A percentile compares a stretch with the other conserved stretches of the same genome.
phyloP scores from a whole-genome alignment of 352 stramenopile genomes.

The Phytophthora rubi region DNA sequence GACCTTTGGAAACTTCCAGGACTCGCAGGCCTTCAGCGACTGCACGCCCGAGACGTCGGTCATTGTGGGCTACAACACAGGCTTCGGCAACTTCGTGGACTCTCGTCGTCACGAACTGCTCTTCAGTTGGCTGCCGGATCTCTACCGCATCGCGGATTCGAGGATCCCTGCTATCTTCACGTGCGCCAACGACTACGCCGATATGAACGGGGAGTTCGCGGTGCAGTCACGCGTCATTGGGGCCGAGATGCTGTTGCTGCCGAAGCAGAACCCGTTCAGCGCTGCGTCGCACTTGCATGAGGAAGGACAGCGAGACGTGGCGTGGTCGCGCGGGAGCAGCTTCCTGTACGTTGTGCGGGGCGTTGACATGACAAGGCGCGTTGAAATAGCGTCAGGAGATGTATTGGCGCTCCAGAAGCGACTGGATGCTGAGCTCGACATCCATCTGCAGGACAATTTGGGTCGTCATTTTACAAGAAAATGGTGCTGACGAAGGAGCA shows the following conservation, averaged over 20 bases:
- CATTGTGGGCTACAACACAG: conserved; percentile 76
- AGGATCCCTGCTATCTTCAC: conserved; percentile 71
- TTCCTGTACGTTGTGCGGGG: conserved; percentile 72
- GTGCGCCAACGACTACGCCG: conserved; percentile 80
- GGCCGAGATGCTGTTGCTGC: conserved; percentile 64
- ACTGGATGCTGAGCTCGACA: conserved; percentile 53
- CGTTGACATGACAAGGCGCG: conserved; percentile 37
- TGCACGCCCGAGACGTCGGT: conserved; percentile 54
- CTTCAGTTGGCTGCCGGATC: conserved; percentile 76
- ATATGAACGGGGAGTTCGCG: conserved; percentile 83
- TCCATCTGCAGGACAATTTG: conserved; percentile 62
- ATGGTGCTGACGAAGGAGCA: conserved; percentile 76
- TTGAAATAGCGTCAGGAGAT: conserved; percentile 30
- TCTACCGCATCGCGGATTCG: conserved; percentile 60
- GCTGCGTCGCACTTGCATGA: conserved; percentile 76
- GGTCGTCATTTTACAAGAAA: conserved; percentile 62
- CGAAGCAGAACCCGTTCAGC: conserved; percentile 78
- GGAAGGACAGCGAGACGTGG: conserved; percentile 64
- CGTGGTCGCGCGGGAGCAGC: conserved; percentile 75
- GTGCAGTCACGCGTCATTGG: conserved; percentile 71
- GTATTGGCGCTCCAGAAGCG: conserved; percentile 43
- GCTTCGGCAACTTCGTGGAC: conserved; percentile 83
- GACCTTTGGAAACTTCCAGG: conserved; percentile 62
- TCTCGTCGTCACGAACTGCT: conserved; percentile 53
- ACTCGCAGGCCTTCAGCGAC: conserved; percentile 32